phyloP scores from a whole-genome alignment of 2,329 filamentous ascomycete species.

The Paecilomyces fulvus region DNA sequence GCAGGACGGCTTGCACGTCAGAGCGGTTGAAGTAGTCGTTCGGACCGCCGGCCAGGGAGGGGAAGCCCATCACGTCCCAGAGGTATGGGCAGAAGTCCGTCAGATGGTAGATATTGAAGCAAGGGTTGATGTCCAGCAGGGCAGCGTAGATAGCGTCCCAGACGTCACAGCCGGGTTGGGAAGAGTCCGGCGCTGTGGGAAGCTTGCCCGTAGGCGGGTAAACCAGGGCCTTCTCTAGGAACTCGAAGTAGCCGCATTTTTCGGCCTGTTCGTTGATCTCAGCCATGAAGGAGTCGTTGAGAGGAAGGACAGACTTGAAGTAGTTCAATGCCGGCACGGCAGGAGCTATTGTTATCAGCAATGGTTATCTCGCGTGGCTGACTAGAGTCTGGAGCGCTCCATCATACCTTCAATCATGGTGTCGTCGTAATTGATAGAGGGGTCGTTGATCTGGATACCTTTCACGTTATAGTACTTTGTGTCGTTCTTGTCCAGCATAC shows the following conservation, averaged over 20 bases:
- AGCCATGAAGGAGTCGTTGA: conserved; percentile 34
- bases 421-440: conserved; percentile 48
- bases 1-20: conserved; percentile 59
- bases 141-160: conserved; percentile 49
- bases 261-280: conserved; percentile 32
- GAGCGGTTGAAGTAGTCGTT: conserved; percentile 60
- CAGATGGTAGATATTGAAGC: conserved; percentile 69
- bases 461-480: conserved; percentile 58
- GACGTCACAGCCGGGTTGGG: conserved; percentile 46
- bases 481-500: conserved; percentile 62
- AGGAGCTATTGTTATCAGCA: conserved; percentile 15
- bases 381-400: not conserved
- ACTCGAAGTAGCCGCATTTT: conserved; percentile 37
- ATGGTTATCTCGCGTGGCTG: not conserved
- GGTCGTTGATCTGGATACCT: conserved; percentile 66
- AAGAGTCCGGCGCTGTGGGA: conserved; percentile 41
- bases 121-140: conserved; percentile 56
- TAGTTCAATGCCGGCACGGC: conserved; percentile 34
- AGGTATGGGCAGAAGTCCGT: conserved; percentile 61
- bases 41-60: conserved; percentile 56
- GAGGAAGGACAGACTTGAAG: conserved; percentile 31
- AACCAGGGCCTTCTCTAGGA: conserved; percentile 41
- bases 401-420: conserved; percentile 41
- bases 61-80: conserved; percentile 60
- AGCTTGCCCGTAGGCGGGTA: conserved; percentile 60